Evolutionary conservation across 495 filamentous ascomycete genomes (phyloP).

Genomic region (Jackrogersella minutella): DNA sequence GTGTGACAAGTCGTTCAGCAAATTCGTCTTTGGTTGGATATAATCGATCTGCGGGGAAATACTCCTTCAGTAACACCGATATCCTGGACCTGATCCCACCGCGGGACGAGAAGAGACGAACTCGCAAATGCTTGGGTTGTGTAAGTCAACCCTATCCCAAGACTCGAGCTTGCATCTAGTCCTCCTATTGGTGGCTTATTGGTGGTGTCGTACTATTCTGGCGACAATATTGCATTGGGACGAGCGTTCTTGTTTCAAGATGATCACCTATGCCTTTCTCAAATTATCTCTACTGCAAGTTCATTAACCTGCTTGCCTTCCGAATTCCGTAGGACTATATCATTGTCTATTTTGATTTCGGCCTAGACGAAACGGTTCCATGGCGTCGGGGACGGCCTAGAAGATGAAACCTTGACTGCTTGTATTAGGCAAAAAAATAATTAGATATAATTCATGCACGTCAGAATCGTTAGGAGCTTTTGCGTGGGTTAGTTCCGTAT

Average conservation of each 20-base stretch:
- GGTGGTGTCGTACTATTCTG: constrained; percentile 21
- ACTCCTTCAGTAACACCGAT: constrained; percentile 45
- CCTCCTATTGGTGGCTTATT: constrained; percentile 31
- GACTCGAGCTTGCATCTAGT: constrained; percentile 6
- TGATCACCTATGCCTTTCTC: constrained; percentile 29
- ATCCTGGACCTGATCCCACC: constrained; percentile 40
- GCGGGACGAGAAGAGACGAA: constrained; percentile 27
- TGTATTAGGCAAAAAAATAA: constrained; percentile 34
- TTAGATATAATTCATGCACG: constrained; percentile 25
- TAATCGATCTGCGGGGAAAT: constrained; percentile 47
- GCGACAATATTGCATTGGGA: constrained; percentile 14
- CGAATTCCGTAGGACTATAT: constrained; percentile 22
- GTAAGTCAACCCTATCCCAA: constrained; percentile 34
- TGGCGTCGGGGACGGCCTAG: constrained; percentile 38
- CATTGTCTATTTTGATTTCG: constrained; percentile 24
- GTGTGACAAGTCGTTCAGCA: constrained; percentile 29
- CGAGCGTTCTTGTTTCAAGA: constrained; percentile 36
- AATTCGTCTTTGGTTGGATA: constrained; percentile 36
- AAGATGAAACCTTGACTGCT: constrained; percentile 26
- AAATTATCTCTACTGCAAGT: constrained; percentile 21
- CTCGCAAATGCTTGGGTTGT: constrained; percentile 27
- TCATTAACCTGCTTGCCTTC: constrained; percentile 29
- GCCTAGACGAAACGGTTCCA: constrained; percentile 38
- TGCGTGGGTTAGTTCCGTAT: constrained; percentile 5
- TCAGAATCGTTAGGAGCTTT: constrained; percentile 19